Conservation (phyloP, 2,329 filamentous ascomycete species). For the Aspergillus spinulosporus region DNA sequence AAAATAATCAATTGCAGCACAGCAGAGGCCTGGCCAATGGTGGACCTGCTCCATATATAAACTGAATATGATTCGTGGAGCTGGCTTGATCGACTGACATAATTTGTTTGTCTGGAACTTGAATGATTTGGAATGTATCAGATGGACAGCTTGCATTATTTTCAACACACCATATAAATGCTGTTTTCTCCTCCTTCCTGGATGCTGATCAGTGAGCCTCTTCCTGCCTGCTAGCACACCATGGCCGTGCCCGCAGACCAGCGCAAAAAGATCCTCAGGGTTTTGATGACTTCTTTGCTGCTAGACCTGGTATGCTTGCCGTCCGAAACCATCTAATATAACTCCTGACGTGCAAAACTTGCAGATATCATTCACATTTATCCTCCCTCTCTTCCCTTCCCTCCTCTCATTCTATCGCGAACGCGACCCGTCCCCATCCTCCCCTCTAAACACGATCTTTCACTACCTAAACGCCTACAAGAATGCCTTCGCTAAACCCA, state of each 20-base stretch:
- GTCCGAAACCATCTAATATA: conserved; percentile 12
- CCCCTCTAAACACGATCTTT: conserved; percentile 76
- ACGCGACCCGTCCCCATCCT: conserved; percentile 64
- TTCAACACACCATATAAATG: background rate
- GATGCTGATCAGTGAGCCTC: background rate
- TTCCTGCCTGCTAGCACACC: background rate
- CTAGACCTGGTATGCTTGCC: conserved; percentile 72
- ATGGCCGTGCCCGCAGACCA: conserved; percentile 45
- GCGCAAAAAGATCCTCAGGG: conserved; percentile 79
- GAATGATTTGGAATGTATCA: background rate
- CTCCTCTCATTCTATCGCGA: conserved; percentile 95
- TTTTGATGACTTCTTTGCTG: conserved; percentile 85
- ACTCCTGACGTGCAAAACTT: conserved; percentile 1
- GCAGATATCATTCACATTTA: conserved; percentile 97
- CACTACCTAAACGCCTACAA: conserved; percentile 91
- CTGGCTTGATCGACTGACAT: background rate
- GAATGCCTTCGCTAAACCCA: conserved; percentile 83
- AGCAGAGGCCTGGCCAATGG: background rate
- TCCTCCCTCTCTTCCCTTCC: conserved; percentile 91
- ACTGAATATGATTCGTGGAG: background rate
- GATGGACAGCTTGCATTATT: background rate
- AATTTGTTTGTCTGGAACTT: background rate
- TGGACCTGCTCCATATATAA: background rate
- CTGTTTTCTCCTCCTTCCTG: background rate
- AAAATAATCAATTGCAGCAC: no score